phyloP scores from a whole-genome alignment of 2,329 filamentous ascomycete genomes.

The Ophiocordyceps sinensis region DNA sequence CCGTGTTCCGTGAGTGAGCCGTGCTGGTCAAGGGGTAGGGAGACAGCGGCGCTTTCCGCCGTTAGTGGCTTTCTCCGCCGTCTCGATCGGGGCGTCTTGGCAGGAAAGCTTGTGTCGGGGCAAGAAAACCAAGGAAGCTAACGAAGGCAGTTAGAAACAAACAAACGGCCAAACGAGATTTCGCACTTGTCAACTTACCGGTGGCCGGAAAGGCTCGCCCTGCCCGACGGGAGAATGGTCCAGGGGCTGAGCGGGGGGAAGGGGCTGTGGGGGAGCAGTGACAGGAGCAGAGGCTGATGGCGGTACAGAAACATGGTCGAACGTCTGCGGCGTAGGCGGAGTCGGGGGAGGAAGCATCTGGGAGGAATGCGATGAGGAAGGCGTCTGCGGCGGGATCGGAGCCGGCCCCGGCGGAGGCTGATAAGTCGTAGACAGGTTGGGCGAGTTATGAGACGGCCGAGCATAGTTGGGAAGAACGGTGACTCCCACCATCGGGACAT shows the following conservation, averaged over 20 bases:
- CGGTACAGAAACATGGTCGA: conserved; percentile 13
- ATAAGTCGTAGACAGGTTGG: conserved; percentile 41
- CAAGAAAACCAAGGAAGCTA: conserved; percentile 45
- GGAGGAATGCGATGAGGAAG: conserved; percentile 37
- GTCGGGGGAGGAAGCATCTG: conserved; percentile 27
- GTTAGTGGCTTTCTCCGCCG: conserved; percentile 27
- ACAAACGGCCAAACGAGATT: not conserved
- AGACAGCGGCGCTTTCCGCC: conserved; percentile 22
- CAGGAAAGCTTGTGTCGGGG: conserved; percentile 36
- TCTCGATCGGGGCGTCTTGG: conserved; percentile 19
- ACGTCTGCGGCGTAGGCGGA: conserved; percentile 29
- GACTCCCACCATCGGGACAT: conserved; percentile 35
- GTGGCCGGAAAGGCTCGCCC: conserved; percentile 27
- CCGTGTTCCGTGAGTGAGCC: conserved; percentile 15
- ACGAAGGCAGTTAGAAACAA: conserved; percentile 3
- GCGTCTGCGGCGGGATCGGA: conserved; percentile 32
- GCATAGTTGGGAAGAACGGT: conserved; percentile 31
- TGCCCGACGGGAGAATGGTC: conserved; percentile 4
- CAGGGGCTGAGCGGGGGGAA: conserved; percentile 1
- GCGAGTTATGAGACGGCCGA: conserved; percentile 34
- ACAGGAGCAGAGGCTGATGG: conserved; percentile 6
- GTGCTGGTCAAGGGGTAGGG: conserved; percentile 26
- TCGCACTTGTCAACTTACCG: conserved; percentile 27
- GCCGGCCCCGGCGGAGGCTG: conserved; percentile 33
- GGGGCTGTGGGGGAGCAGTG: conserved; percentile 1